A percentile compares a stretch with the other conserved stretches of the same genome.
These are phyloP conservation scores for Apiospora hydei DNA, from an alignment of 2,329 filamentous ascomycete genomes.

Conservation along the genomic window DNA sequence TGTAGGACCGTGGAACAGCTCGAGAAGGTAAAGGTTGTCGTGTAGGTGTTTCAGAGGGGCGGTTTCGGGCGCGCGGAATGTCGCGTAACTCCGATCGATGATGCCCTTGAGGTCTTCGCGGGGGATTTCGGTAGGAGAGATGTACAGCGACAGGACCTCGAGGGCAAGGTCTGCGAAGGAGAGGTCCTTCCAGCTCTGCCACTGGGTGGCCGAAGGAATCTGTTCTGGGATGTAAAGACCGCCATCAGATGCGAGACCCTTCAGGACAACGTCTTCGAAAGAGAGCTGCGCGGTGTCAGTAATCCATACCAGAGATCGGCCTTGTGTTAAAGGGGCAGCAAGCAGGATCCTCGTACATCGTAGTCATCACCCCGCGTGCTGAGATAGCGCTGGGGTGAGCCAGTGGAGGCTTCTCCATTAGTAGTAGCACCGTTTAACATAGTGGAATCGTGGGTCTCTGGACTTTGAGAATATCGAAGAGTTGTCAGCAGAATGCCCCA, in stretches of 20 bases:
- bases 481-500: not conserved
- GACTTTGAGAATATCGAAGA: not conserved
- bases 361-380: conserved; percentile 59
- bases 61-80: conserved; percentile 81
- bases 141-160: conserved; percentile 86
- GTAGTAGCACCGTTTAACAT: conserved; percentile 50
- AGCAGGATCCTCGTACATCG: conserved; percentile 47
- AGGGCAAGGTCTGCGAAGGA: conserved; percentile 84
- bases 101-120: conserved; percentile 80
- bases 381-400: conserved; percentile 54
- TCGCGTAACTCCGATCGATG: conserved; percentile 84
- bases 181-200: conserved; percentile 79
- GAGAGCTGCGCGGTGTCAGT: conserved; percentile 66
- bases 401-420: conserved; percentile 42
- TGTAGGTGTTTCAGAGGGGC: conserved; percentile 83
- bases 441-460: conserved; percentile 29
- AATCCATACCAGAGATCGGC: conserved; percentile 23
- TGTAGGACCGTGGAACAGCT: conserved; percentile 95
- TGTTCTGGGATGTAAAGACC: conserved; percentile 90
- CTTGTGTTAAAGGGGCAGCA: conserved; percentile 28
- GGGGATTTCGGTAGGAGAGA: conserved; percentile 84
- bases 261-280: conserved; percentile 90
- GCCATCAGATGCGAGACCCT: conserved; percentile 85
- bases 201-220: conserved; percentile 65
- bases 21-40: conserved; percentile 82